Evolutionary conservation across 306 rosid genomes (phyloP), one percentile per base, ranked within the genome.

Genomic region (Cercis canadensis): DNA sequence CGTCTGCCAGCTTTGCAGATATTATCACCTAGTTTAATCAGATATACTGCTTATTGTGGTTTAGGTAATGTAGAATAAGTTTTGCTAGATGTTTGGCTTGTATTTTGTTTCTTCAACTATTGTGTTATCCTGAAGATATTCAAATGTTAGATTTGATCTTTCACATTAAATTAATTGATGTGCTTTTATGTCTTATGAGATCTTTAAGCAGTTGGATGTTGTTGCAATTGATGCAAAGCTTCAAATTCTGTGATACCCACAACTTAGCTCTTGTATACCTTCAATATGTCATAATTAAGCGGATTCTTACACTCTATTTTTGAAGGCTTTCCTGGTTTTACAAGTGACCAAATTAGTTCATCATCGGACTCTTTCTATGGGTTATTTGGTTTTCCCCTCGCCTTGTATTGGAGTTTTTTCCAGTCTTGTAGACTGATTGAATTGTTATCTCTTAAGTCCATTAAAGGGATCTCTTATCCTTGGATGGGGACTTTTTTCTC

Each of bases 1-100:
- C 4, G 18, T 32, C 66, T 21, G n/a, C 52, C 58, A 33, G 36
- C 70, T 67, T 65, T 43, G 17, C 19, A 0, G 54, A 66, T 15
- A 4, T 24, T 39, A 36, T 72, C 17, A 21, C 13, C 41, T 15
- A 66, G 57, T 21, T 75, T 37, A 19, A 16, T 41, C 46, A 16
- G 70, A 37, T 72, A 40, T 62, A 11, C 36, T 57, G 46, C 81
- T 63, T 73, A 13, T 72, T 71, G 62, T 55, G 69, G 15, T 34
- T 7, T 52, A 11, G 63, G 40, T 59, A 55, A 60, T 78, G 72
- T 69, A 65, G 57, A 75, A 65, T 82, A 65, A 69, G 69, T 68
- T 57, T 58, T 63, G 68, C 10, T 55, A 47, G 49, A 53, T 72
- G 54, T 67, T 13, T 36, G 58, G 58, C 21, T 47, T 78, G 71